Conservation (phyloP, 306 rosid genomes). For the Cotoneaster glaucophyllus region DNA sequence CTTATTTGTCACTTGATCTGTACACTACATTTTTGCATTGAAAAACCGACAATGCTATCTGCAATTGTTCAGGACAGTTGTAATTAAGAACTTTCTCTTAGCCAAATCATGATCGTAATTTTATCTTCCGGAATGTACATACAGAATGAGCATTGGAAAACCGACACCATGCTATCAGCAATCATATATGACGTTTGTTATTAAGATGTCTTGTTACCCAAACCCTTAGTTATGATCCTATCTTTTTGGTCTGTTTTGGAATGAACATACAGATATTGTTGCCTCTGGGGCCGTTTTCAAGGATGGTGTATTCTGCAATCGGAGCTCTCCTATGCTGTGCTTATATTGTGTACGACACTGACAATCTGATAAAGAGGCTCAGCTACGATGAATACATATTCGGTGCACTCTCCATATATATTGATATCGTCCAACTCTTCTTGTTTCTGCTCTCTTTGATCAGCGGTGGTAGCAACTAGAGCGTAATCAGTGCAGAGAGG, state of each 20-base stretch:
- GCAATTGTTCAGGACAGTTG: neutral
- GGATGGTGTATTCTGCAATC: slow-evolving; percentile 16
- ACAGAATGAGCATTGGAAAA: neutral
- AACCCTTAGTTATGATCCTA: neutral
- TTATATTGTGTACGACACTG: slow-evolving; percentile 24
- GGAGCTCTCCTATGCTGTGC: slow-evolving; percentile 13
- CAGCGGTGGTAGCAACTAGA: neutral
- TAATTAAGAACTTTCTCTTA: neutral
- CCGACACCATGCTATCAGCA: neutral
- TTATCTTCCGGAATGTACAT: neutral
- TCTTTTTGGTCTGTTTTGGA: neutral
- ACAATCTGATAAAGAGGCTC: slow-evolving; percentile 25
- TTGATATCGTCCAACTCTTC: slow-evolving; percentile 22
- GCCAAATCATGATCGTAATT: neutral
- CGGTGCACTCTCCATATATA: slow-evolving; percentile 20
- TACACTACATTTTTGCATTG: neutral
- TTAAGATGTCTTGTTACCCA: neutral
- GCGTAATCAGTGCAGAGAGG: neutral
- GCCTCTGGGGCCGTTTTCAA: slow-evolving; percentile 18
- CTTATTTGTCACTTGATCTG: neutral
- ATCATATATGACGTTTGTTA: neutral
- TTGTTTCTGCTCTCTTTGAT: slow-evolving; percentile 8
- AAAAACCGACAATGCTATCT: too few relatives aligned
- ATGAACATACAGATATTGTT: slow-evolving; percentile 9
- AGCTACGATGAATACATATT: slow-evolving; percentile 27